phyloP scores from a whole-genome alignment of 371 early-diverging fungal species.

The Coemansia sp. region DNA sequence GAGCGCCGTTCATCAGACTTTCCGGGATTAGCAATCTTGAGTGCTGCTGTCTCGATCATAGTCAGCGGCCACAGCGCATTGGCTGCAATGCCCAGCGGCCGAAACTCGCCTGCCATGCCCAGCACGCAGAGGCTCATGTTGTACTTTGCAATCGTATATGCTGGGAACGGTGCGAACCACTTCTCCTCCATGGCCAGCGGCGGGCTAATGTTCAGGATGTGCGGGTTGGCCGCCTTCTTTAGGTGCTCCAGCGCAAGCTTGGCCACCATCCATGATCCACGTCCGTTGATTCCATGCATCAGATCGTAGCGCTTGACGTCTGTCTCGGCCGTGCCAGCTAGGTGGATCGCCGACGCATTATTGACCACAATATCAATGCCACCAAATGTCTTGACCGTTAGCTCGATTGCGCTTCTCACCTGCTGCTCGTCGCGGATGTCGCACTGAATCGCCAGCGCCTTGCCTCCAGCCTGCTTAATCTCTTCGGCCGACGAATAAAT shows the following conservation, averaged over 20 bases:
- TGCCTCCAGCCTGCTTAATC: slow-evolving; percentile 70
- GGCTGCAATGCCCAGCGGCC: slow-evolving; percentile 65
- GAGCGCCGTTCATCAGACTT: slow-evolving; percentile 10
- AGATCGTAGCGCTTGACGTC: slow-evolving; percentile 72
- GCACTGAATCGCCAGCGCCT: slow-evolving; percentile 72
- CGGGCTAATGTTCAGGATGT: slow-evolving; percentile 72
- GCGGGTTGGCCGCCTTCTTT: slow-evolving; percentile 64
- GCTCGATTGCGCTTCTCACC: slow-evolving; percentile 62
- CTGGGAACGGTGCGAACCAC: slow-evolving; percentile 71
- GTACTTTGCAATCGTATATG: slow-evolving; percentile 76
- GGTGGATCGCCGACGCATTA: slow-evolving; percentile 71
- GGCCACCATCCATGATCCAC: slow-evolving; percentile 78
- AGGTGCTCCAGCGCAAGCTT: slow-evolving; percentile 71
- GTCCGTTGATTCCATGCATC: slow-evolving; percentile 77
- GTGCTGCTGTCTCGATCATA: slow-evolving; percentile 71
- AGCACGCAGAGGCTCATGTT: slow-evolving; percentile 73
- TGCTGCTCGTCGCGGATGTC: slow-evolving; percentile 79
- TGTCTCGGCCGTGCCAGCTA: slow-evolving; percentile 64
- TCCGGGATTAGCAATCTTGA: slow-evolving; percentile 54
- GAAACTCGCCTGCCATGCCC: slow-evolving; percentile 72
- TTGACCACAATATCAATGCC: slow-evolving; percentile 80
- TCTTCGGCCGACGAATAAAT: slow-evolving; percentile 75
- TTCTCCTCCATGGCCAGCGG: slow-evolving; percentile 64
- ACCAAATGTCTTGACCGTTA: slow-evolving; percentile 66
- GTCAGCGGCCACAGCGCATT: slow-evolving; percentile 83